Evolutionary conservation across 768 basidiomycete genomes (phyloP), one percentile per base, ranked within the genome.

Genomic region (Pleurotus salmoneostramineus): DNA sequence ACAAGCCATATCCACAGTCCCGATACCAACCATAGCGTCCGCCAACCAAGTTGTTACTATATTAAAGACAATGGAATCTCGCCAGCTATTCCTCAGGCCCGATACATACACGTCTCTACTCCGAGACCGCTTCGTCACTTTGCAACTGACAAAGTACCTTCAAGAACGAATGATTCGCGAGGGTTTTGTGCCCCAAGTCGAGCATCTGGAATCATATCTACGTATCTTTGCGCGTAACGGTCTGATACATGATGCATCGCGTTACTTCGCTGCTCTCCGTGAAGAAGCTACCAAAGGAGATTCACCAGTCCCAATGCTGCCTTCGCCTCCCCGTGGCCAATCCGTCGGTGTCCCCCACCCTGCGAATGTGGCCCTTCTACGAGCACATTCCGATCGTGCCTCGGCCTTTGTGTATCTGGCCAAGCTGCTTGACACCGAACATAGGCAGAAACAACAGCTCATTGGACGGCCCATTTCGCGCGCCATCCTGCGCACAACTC

Each of bases 331-430:
- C 7, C 33, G 12, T 46, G 54, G 56, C 32, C 43, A 48, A 6
- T 33, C 59, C n/a, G 15, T 60, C 5, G 49, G 50, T 11, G 36
- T 61, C 15, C 33, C 65, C n/a, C 56, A 71, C 57, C 69, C 70
- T 11, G 77, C 78, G 10, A 74, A 77, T 57, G 80, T 79, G 1
- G 61, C 75, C 36, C 70, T 78, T 60, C 67, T 85, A 12, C 71
- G 71, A 15, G 69, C 75, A 6, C 75, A 75, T 60, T 60, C 68
- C 62, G 73, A 80, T 62, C 68, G 74, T 37, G 65, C 69, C 27
- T 74, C 79, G 14, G 83, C 83, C 2, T 77, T 80, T 60, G 68
- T 69, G 14, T 82, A 83, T 60, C 76, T 85, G 8, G 63, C 65
- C 36, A 60, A 65, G 2, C 75, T 82, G 17, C 59, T 66, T 7